Percentiles rank a stretch among this genome's conserved stretches.
phyloP scores from a whole-genome alignment of 2,329 filamentous ascomycete species.

The Hymenoscyphus scutula region DNA sequence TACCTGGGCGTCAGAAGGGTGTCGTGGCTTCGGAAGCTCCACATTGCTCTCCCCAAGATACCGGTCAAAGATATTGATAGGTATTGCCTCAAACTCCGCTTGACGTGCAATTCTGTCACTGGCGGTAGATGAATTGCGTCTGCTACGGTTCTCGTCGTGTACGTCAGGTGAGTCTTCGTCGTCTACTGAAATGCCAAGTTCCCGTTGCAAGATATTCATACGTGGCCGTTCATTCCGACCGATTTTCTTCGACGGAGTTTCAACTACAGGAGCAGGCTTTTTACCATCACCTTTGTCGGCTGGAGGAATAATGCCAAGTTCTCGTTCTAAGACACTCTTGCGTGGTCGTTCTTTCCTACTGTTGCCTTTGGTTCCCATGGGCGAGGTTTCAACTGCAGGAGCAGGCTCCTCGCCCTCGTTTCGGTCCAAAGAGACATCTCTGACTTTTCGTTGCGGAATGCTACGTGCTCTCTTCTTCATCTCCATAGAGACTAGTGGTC shows the following conservation, averaged over 20 bases:
- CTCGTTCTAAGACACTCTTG: neutral
- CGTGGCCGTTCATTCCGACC: neutral
- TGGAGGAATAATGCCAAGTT: neutral
- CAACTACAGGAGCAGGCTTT: too few relatives aligned
- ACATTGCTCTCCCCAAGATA: neutral
- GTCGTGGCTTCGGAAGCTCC: neutral
- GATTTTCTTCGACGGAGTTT: too few relatives aligned
- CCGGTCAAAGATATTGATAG: neutral
- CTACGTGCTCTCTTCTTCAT: too few relatives aligned
- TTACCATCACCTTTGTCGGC: too few relatives aligned
- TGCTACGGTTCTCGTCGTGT: neutral
- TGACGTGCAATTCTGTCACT: constrained; percentile 2
- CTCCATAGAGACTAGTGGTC: too few relatives aligned
- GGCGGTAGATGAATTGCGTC: constrained; percentile 3
- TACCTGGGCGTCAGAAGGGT: neutral
- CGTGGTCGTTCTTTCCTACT: neutral
- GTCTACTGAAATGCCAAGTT: neutral
- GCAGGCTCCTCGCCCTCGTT: too few relatives aligned
- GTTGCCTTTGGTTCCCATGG: too few relatives aligned
- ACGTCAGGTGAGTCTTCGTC: too few relatives aligned
- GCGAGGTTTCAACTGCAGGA: too few relatives aligned
- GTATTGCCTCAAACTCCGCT: neutral
- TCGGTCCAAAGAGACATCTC: too few relatives aligned
- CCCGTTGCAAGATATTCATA: constrained; percentile 1
- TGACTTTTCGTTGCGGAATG: too few relatives aligned